phyloP scores from a whole-genome alignment of 2,329 filamentous ascomycete species.

The Pseudocercospora fuligena region DNA sequence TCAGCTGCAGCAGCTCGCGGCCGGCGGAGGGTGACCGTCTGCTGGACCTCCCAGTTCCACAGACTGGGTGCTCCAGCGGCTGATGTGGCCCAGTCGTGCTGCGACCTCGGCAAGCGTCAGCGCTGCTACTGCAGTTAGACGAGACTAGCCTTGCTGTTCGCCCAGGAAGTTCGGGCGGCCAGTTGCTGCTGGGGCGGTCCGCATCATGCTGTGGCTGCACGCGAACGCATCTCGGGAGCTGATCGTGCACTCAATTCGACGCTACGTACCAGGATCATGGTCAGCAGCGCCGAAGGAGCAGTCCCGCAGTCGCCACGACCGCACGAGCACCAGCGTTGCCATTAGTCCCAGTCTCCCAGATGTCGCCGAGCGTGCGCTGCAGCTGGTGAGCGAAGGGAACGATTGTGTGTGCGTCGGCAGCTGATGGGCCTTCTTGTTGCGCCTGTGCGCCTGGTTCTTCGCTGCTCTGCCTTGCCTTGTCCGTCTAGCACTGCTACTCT shows the following conservation, averaged over 20 bases:
- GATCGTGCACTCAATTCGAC: slow-evolving; percentile 11
- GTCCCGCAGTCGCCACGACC: slow-evolving; percentile 10
- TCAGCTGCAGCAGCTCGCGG: neutral
- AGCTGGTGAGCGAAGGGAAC: neutral
- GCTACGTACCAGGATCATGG: slow-evolving; percentile 6
- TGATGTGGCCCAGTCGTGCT: slow-evolving; percentile 11
- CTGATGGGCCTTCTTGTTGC: neutral
- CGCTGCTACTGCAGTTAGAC: slow-evolving; percentile 6
- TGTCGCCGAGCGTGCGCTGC: slow-evolving; percentile 5
- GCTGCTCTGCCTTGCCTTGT: neutral
- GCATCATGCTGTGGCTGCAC: slow-evolving; percentile 9
- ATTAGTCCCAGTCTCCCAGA: neutral
- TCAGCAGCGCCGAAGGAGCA: slow-evolving; percentile 11
- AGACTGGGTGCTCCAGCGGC: slow-evolving; percentile 6
- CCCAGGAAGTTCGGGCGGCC: slow-evolving; percentile 4
- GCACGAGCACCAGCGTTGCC: neutral
- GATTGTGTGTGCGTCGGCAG: slow-evolving; percentile 1
- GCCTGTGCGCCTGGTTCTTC: neutral
- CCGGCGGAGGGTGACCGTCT: slow-evolving; percentile 7
- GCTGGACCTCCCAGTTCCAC: slow-evolving; percentile 10
- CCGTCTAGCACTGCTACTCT: neutral
- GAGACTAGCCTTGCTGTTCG: neutral
- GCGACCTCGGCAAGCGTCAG: slow-evolving; percentile 6
- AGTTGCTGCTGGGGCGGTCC: slow-evolving; percentile 12
- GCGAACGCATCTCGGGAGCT: slow-evolving; percentile 9